Base-by-base conservation (phyloP, 176 grass and related monocot genomes). In the Zea luxurians region DNA sequence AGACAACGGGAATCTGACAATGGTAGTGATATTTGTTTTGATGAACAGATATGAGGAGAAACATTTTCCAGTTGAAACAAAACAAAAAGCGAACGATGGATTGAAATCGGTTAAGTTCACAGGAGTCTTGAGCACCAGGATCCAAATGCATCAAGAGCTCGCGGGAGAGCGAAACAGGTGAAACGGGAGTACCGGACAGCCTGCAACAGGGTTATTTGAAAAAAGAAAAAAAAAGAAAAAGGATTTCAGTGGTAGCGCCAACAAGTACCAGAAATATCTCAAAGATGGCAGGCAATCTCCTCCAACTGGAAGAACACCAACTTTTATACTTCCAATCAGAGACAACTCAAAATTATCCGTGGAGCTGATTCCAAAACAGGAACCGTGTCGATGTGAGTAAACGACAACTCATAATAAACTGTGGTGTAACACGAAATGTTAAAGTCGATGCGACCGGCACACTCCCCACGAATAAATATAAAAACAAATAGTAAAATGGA, bases 291-390 rank as follows among this genome's bases (percentile, higher is more conserved):
- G 27, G 27, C 27, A 27, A 13, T 48, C 44, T 50, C 41, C 63
- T 49, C 46, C 46, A 55, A 15, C 7, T 5, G 17, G 42, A 60
- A 73, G 58, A 61, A 70, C 2, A 47, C 8, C 5, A 16, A 61
- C 13, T 13, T 8, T 5, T 58, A 48, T 7, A n/a, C 12, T 70
- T 80, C 7, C 5, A 43, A 13, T 70, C n/a, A 60, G n/a, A 55
- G 1, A 12, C 53, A 38, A 12, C 77, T 35, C 63, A 57, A 18
- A 57, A 57, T 8, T 57, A 2, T 40, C 35, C 40, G 17, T 49
- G 62, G 80, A 64, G 64, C 57, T 70, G 66, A 78, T 73, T 78
- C 68, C 61, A 68, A 78, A 79, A 78, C 68, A 11, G 44, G 78
- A 83, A 87, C 42, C 49, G 43, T 77, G 59, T 60, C 42, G 36